These are phyloP conservation scores for Vinca minor DNA, from an alignment of 257 asterid genomes.

Conservation along the genomic window DNA sequence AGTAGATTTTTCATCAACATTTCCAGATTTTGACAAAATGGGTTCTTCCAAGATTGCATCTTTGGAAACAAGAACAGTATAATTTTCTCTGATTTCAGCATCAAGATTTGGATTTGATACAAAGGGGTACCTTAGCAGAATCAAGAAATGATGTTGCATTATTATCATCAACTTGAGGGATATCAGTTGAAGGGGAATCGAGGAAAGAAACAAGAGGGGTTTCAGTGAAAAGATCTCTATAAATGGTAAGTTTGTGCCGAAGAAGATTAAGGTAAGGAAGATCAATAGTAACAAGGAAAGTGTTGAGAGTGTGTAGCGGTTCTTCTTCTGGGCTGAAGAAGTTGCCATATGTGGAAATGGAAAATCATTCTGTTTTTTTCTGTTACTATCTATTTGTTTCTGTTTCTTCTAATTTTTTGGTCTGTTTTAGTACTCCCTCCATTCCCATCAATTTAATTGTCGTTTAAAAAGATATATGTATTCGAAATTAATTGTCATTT, in stretches of 20 bases:
- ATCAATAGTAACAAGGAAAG: constrained; percentile 31
- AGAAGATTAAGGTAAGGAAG: constrained; percentile 35
- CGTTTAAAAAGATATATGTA: too few relatives aligned
- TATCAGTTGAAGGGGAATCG: constrained; percentile 28
- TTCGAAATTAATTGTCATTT: too few relatives aligned
- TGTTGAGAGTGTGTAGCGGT: constrained; percentile 26
- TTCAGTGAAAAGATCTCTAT: constrained; percentile 30
- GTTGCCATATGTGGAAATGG: constrained; percentile 54
- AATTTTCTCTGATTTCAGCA: too few relatives aligned
- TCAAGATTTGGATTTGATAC: constrained; percentile 13
- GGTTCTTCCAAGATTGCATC: too few relatives aligned
- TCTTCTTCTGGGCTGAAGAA: constrained; percentile 22
- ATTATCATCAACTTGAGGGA: constrained; percentile 24
- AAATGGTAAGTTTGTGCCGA: constrained; percentile 30
- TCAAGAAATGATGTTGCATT: too few relatives aligned
- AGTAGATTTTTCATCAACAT: background rate
- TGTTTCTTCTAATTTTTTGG: too few relatives aligned
- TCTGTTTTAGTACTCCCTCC: too few relatives aligned
- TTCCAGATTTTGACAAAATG: too few relatives aligned
- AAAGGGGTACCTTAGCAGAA: constrained; percentile 1
- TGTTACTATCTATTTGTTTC: background rate
- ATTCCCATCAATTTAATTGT: too few relatives aligned
- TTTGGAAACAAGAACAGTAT: too few relatives aligned
- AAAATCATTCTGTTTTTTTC: constrained; percentile 9
- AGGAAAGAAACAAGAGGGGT: constrained; percentile 14